Percentiles rank a stretch among this genome's conserved stretches.
Evolutionary conservation across 2,329 filamentous ascomycete genomes (phyloP).

Genomic region (Pseudogymnoascus sp.): DNA sequence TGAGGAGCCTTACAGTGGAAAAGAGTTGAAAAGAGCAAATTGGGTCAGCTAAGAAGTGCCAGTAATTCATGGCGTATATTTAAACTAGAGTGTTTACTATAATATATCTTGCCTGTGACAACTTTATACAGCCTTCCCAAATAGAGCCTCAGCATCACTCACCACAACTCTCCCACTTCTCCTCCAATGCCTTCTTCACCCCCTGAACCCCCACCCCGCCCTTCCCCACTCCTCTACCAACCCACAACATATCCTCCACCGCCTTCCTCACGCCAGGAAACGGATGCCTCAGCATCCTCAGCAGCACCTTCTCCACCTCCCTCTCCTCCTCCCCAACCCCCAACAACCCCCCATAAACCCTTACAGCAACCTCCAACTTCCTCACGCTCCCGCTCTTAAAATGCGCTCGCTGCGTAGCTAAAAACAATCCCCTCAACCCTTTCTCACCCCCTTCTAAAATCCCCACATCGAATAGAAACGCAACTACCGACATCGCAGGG

Average conservation of each 20-base stretch:
- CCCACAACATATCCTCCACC: constrained; percentile 53
- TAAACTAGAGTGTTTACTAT: not conserved
- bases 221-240: constrained; percentile 38
- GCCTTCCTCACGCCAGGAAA: constrained; percentile 65
- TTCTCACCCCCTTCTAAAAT: constrained; percentile 35
- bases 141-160: not conserved
- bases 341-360: constrained; percentile 68
- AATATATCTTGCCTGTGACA: not conserved
- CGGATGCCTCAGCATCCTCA: constrained; percentile 68
- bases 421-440: constrained; percentile 19
- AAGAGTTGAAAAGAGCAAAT: too few relatives aligned
- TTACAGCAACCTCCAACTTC: constrained; percentile 73
- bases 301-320: constrained; percentile 58
- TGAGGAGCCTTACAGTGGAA: not conserved
- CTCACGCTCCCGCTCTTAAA: constrained; percentile 77
- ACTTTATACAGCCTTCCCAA: not conserved
- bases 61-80: too few relatives aligned
- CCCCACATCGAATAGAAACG: constrained; percentile 65
- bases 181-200: constrained; percentile 31
- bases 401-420: constrained; percentile 58
- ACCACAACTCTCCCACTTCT: not conserved
- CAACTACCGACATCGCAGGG: constrained; percentile 68
- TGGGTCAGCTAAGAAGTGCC: too few relatives aligned
- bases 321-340: constrained; percentile 23
- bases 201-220: constrained; percentile 52